Conservation (phyloP, 768 basidiomycete genomes). For the Tephrocybe rancida region DNA sequence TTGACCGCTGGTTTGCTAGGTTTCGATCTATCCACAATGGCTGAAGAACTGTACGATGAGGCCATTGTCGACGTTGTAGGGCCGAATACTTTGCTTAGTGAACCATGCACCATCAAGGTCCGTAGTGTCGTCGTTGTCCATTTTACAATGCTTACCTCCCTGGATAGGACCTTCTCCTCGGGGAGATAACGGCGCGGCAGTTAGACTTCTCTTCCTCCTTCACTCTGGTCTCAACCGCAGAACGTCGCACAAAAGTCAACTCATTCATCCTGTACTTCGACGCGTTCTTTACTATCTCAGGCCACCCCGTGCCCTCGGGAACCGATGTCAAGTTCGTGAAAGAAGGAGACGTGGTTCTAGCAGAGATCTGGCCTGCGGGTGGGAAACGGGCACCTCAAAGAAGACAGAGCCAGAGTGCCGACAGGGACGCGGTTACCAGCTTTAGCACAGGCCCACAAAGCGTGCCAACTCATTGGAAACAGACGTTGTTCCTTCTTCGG, state of each 20-base stretch:
- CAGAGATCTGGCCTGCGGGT: conserved; percentile 81
- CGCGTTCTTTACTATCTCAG: conserved; percentile 79
- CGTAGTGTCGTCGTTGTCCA: conserved; percentile 13
- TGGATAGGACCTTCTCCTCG: conserved; percentile 73
- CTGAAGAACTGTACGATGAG: conserved; percentile 71
- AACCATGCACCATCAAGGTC: conserved; percentile 71
- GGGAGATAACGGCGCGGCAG: conserved; percentile 62
- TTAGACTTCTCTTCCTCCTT: conserved; percentile 84
- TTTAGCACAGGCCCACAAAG: conserved; percentile 93
- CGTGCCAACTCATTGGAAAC: conserved; percentile 95
- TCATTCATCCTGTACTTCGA: conserved; percentile 94
- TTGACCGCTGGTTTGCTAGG: conserved; percentile 45
- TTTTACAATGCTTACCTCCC: background rate
- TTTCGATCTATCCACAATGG: conserved; percentile 88
- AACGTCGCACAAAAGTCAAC: conserved; percentile 65
- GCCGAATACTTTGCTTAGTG: conserved; percentile 64
- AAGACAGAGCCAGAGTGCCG: conserved; percentile 56
- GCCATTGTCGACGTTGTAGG: conserved; percentile 83
- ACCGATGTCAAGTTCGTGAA: conserved; percentile 57
- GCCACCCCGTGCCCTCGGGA: conserved; percentile 51
- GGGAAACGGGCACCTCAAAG: conserved; percentile 63
- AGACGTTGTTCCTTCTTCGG: conserved; percentile 85
- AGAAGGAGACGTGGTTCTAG: conserved; percentile 63
- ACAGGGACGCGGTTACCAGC: conserved; percentile 57
- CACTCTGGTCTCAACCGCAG: conserved; percentile 64